Evolutionary conservation across 352 stramenopile genomes (phyloP).

Genomic region (Globisporangium viniferum): DNA sequence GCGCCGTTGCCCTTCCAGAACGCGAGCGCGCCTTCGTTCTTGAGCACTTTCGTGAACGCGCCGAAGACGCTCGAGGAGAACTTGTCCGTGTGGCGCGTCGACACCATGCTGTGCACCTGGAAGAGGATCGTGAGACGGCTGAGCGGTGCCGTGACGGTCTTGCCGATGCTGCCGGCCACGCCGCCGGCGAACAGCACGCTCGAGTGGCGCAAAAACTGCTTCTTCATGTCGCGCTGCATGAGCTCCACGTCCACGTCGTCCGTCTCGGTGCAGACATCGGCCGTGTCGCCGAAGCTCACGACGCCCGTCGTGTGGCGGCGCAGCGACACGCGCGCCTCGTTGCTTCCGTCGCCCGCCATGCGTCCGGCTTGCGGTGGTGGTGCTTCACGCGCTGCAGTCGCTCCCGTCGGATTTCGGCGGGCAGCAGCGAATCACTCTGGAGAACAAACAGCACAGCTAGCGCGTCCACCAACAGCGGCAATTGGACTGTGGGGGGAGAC

Average conservation of each 20-base stretch:
- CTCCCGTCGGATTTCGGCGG: slow-evolving; percentile 7
- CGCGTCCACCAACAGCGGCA: slow-evolving; percentile 7
- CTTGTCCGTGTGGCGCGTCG: slow-evolving; percentile 78
- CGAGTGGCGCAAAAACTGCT: slow-evolving; percentile 72
- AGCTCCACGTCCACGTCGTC: slow-evolving; percentile 76
- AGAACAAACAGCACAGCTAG: slow-evolving; percentile 1
- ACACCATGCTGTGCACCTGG: slow-evolving; percentile 96
- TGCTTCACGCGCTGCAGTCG: background rate
- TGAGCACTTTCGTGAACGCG: slow-evolving; percentile 90
- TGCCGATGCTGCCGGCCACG: slow-evolving; percentile 93
- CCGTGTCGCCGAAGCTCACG: slow-evolving; percentile 77
- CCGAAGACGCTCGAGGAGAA: slow-evolving; percentile 71
- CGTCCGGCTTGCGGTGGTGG: background rate
- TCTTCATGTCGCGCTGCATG: slow-evolving; percentile 61
- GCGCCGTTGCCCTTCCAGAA: slow-evolving; percentile 97
- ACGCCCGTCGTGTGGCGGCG: slow-evolving; percentile 78
- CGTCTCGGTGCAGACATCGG: slow-evolving; percentile 75
- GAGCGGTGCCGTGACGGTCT: slow-evolving; percentile 94
- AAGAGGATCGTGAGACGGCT: slow-evolving; percentile 95
- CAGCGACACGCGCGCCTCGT: slow-evolving; percentile 43
- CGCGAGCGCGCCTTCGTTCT: slow-evolving; percentile 89
- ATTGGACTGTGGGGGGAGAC: slow-evolving; percentile 1
- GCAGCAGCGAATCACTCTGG: background rate
- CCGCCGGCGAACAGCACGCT: slow-evolving; percentile 87
- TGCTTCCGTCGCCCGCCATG: slow-evolving; percentile 9